Base-by-base conservation (phyloP, 169 alveolate species). In the Sarcocystis neurona region DNA sequence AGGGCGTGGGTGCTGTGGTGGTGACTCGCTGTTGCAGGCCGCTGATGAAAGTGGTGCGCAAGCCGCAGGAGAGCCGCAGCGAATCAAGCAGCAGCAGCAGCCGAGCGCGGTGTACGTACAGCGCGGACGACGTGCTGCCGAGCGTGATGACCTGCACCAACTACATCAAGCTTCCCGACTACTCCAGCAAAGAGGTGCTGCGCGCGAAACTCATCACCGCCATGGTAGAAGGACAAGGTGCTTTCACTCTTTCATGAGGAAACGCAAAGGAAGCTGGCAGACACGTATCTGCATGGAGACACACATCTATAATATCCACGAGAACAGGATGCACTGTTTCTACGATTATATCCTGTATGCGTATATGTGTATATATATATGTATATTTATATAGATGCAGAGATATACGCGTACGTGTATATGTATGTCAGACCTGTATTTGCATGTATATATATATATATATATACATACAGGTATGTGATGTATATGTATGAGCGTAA, bases 141-240 rank as follows among this genome's bases (percentile, higher is more conserved):
- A 94, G 98, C 84, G 99, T 96, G 75, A 97, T 97, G 99, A 97
- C 99, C 27, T 98, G 99, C 90, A 95, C 98, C 78, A 97, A 97
- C 92, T 97, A 97, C 92, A 89, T 98, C 50, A 98, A 98, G 94
- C 92, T 98, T 48, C 99, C 99, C 8, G 97, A 95, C 87, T 98
- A 97, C 94, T 92, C 96, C 48, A 82, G 96, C 63, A 93, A 88
- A 84, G 98, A 95, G 60, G 93, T 95, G 68, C 80, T 98, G 66
- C 91, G 92, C 56, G 93, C 89, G 66, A 95, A 95, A 91, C 94
- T 98, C 39, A 88, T 91, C 66, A 92, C 94, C 85, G 99, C 99
- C 46, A 95, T 96, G 87, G 90, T 86, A 43, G 99, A 97, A 89
- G 99, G 99, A 78, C 96, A 93, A 87, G 94, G 93, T 79, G 93